Evolutionary conservation across 2,329 filamentous ascomycete species (phyloP).

Genomic region (Fusarium pseudoanthophilum): DNA sequence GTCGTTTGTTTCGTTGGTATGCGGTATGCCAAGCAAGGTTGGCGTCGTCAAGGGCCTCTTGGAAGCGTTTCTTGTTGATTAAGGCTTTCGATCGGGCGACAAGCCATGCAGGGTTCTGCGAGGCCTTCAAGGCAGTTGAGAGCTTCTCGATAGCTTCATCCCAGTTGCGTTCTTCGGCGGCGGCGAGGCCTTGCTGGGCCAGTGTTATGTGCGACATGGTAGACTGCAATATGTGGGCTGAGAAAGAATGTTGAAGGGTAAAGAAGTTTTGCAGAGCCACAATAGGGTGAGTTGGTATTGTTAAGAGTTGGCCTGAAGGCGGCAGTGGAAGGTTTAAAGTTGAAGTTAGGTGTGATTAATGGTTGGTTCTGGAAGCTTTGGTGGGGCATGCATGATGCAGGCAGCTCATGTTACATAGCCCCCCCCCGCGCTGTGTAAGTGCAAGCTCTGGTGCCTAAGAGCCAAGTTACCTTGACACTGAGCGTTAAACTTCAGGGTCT

Average conservation of each 20-base stretch:
- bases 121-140: conserved; percentile 72
- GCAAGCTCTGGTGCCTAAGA: background rate
- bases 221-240: background rate
- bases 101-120: conserved; percentile 79
- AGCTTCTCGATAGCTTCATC: conserved; percentile 74
- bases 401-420: background rate
- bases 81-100: conserved; percentile 84
- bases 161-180: conserved; percentile 73
- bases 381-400: conserved; percentile 37
- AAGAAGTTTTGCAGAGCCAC: background rate
- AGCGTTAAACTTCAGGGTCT: background rate
- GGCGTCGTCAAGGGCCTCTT: conserved; percentile 75
- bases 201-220: conserved; percentile 62
- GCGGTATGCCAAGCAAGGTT: conserved; percentile 72
- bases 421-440: background rate
- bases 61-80: conserved; percentile 69
- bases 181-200: conserved; percentile 71
- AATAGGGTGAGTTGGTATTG: background rate
- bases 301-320: background rate
- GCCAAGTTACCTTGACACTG: background rate
- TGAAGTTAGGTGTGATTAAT: conserved; percentile 3
- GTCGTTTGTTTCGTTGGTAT: conserved; percentile 74
- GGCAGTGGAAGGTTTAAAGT: background rate
- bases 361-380: conserved; percentile 50
- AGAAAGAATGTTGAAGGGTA: background rate